Evolutionary conservation across 768 basidiomycete genomes (phyloP), one percentile per base, ranked within the genome.

Genomic region (Tylopilus plumbeoviolaceoides): DNA sequence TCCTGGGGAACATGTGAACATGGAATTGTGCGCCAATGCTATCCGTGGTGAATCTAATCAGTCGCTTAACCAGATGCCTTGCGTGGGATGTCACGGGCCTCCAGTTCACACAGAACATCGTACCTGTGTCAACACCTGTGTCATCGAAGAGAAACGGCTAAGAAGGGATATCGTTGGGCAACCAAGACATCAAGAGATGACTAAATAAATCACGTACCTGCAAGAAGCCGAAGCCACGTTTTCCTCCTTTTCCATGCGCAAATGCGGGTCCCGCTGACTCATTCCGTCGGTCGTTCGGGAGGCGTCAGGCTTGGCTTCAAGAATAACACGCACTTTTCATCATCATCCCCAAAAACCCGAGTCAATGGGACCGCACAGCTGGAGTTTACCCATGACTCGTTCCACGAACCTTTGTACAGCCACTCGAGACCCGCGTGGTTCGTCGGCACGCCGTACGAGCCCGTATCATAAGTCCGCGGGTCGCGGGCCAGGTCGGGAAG

Each of bases 381-480:
- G 25, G 18, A 7, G 43, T 17, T 44, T 44, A 28, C 20, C 27
- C 8, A 42, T 10, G 8, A 33, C n/a, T n/a, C 15, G 27, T 17
- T 15, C 17, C 27, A 6, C 30, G 23, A 23, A 52, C 23, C 2
- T 18, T 48, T 15, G 33, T n/a, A 48, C 18, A 18, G 44, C 7
- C 33, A 15, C 27, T 7, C 20, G 18, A 14, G 14, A 1, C 15
- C 17, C 21, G 18, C 21, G 10, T 9, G 36, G 39, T 40, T 44
- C 49, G 33, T 36, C 27, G 7, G n/a, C 27, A 27, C 18, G 20
- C 10, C 42, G 36, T 38, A 14, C 31, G 40, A 35, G 45, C 9
- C 41, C 27, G 31, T 23, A 39, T 38, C 54, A 18, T 28, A 51
- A 8, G 31, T 51, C 56, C 56, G 55, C 48, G 33, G 42, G 38